Evolutionary conservation across 345 rosid genomes (phyloP), one percentile per base, ranked within the genome.

Genomic region (Ceriops decandra): DNA sequence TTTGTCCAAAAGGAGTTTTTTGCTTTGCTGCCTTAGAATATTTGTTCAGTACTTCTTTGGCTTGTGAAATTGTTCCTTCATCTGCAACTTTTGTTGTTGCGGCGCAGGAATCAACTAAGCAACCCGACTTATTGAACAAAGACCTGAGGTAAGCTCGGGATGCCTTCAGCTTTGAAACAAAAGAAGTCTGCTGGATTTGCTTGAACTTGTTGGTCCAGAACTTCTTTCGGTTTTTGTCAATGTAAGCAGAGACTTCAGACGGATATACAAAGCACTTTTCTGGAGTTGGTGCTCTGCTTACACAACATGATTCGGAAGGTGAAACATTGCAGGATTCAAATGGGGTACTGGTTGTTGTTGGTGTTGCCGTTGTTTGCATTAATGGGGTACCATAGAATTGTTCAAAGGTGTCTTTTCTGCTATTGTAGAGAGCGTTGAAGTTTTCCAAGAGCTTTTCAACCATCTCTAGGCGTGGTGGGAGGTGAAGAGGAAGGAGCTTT

Each of bases 401-500:
- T 60, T 78, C 79, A 61, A 73, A 77, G 52, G 75, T 57, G 56
- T 84, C 80, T 21, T 74, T 72, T 27, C 76, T 77, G 5, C 26
- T 7, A 17, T 35, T 35, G 22, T 49, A 74, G 3, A 15, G 31
- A 27, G 65, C 58, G 8, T 17, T 63, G 0, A 90, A 66, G 63
- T 70, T 74, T 53, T 84, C 81, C 28, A 87, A 83, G 63, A 93
- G 90, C 53, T 83, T 85, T 63, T 86, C 87, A 49, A 90, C 90
- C 98, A 91, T 90, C 71, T 86, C 86, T 36, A 88, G 73, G 15
- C 96, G 84, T 67, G 91, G 98, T 63, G 97, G 97, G 60, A 90
- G 86, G 65, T 88, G 98, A 33, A 95, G 97, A 52, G 99, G 99
- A 52, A 95, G 96, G 71, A 95, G 97, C 70, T 87, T 93, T 6